These are phyloP conservation scores for Candolleomyces eurysporus DNA, from an alignment of 768 basidiomycete genomes.

Conservation along the genomic window DNA sequence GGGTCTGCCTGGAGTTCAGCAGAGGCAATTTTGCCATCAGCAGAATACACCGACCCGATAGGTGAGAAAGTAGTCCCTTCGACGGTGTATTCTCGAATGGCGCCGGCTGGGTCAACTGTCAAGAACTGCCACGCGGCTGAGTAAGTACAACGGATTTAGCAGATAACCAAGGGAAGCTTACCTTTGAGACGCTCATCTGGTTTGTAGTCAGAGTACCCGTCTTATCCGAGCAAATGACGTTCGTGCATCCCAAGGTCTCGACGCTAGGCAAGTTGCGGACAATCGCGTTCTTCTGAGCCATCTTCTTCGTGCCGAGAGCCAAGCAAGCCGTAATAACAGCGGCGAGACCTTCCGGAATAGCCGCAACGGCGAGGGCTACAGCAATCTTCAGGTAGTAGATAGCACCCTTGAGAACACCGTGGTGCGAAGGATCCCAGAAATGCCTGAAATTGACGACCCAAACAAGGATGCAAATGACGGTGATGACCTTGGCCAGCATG, in stretches of 20 bases:
- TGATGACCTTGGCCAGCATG: conserved; percentile 95
- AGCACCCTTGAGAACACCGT: conserved; percentile 87
- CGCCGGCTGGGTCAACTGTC: conserved; percentile 56
- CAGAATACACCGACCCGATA: conserved; percentile 65
- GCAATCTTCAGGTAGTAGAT: conserved; percentile 99
- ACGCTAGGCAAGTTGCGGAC: conserved; percentile 95
- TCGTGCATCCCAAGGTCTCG: conserved; percentile 96
- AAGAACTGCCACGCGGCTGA: conserved; percentile 56
- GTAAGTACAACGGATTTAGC: neutral
- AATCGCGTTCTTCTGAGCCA: conserved; percentile 99
- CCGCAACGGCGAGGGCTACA: conserved; percentile 97
- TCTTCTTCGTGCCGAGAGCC: conserved; percentile 96
- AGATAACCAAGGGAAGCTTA: conserved; percentile 21
- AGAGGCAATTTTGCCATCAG: conserved; percentile 57
- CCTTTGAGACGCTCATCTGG: conserved; percentile 93
- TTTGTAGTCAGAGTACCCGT: conserved; percentile 95
- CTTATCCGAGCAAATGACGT: conserved; percentile 99
- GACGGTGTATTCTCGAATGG: conserved; percentile 68
- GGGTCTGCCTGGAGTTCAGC: conserved; percentile 64
- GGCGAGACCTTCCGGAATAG: conserved; percentile 97
- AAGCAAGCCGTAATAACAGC: conserved; percentile 97
- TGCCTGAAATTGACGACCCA: conserved; percentile 97
- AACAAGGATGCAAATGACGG: conserved; percentile 94
- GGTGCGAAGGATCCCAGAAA: conserved; percentile 94
- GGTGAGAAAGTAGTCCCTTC: conserved; percentile 95